Percentiles rank a stretch among this genome's conserved stretches.
phyloP scores from a whole-genome alignment of 2,329 filamentous ascomycete genomes.

The Coleophoma crateriformis region DNA sequence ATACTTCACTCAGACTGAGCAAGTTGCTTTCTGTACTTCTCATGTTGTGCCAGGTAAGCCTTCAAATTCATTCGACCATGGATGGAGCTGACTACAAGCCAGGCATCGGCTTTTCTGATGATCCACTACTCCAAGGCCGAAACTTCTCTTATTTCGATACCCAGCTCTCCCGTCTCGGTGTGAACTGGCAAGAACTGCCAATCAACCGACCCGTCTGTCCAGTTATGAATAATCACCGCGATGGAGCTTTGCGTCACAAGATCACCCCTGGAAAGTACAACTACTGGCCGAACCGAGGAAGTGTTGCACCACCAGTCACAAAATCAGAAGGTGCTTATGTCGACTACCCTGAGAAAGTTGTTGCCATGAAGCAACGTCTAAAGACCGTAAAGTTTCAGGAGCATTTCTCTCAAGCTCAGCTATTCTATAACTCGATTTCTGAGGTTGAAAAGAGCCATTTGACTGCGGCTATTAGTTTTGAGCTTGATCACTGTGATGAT shows the following conservation, averaged over 20 bases:
- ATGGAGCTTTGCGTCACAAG: slow-evolving; percentile 66
- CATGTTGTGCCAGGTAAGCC: slow-evolving; percentile 76
- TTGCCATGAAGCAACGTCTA: slow-evolving; percentile 65
- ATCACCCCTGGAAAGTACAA: slow-evolving; percentile 71
- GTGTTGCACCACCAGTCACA: slow-evolving; percentile 56
- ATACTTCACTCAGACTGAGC: slow-evolving; percentile 78
- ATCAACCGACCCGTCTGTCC: slow-evolving; percentile 73
- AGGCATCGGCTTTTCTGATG: slow-evolving; percentile 71
- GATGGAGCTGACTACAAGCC: neutral
- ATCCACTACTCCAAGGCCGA: slow-evolving; percentile 68
- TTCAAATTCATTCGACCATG: slow-evolving; percentile 28
- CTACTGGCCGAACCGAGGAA: slow-evolving; percentile 74
- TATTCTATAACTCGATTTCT: slow-evolving; percentile 77
- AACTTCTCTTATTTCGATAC: slow-evolving; percentile 66
- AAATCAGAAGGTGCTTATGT: slow-evolving; percentile 60
- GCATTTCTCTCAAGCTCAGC: slow-evolving; percentile 70
- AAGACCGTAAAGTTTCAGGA: slow-evolving; percentile 72
- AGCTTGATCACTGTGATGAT: slow-evolving; percentile 79
- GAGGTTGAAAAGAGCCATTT: slow-evolving; percentile 61
- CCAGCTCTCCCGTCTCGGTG: slow-evolving; percentile 63
- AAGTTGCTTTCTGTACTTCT: slow-evolving; percentile 75
- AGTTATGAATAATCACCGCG: slow-evolving; percentile 71
- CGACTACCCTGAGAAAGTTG: slow-evolving; percentile 60
- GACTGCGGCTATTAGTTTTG: slow-evolving; percentile 56
- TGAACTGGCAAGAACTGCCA: slow-evolving; percentile 72